Conservation (phyloP, 2,329 filamentous ascomycete genomes). For the Esteya vermicola region DNA sequence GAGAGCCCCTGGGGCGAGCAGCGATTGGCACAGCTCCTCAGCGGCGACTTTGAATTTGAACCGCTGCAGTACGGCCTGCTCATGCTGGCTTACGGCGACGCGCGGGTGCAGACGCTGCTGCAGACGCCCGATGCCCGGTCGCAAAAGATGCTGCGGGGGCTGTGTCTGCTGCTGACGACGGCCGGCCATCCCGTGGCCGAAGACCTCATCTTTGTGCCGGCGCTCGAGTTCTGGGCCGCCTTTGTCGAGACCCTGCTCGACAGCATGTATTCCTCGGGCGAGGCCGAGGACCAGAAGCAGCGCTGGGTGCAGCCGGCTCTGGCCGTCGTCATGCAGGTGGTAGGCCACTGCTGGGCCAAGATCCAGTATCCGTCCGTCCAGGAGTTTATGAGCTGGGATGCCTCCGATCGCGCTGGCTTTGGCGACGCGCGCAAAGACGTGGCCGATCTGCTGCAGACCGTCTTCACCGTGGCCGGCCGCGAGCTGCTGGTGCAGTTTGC, state of each 20-base stretch:
- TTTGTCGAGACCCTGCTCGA: constrained; percentile 58
- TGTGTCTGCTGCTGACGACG: constrained; percentile 52
- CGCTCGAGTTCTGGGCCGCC: constrained; percentile 69
- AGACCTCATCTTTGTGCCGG: constrained; percentile 59
- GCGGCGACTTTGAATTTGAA: constrained; percentile 49
- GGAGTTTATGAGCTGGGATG: constrained; percentile 52
- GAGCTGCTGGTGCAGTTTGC: constrained; percentile 42
- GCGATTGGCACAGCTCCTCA: constrained; percentile 38
- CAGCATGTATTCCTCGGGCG: constrained; percentile 36
- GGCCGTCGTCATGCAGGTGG: constrained; percentile 44
- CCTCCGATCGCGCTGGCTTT: constrained; percentile 52
- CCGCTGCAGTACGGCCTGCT: constrained; percentile 52
- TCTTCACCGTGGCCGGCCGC: constrained; percentile 47
- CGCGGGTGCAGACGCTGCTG: constrained; percentile 46
- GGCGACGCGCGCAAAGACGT: constrained; percentile 64
- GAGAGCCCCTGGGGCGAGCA: constrained; percentile 43
- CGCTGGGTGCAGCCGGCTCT: constrained; percentile 46
- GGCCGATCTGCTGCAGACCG: constrained; percentile 60
- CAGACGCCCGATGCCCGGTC: constrained; percentile 33
- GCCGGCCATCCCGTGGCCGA: constrained; percentile 56
- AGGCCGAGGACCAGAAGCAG: constrained; percentile 20
- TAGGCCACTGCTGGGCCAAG: constrained; percentile 54
- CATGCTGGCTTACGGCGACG: constrained; percentile 54
- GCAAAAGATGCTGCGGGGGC: constrained; percentile 37
- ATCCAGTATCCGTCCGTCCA: constrained; percentile 50